Evolutionary conservation across 129 eudicot species (phyloP), one percentile per base, ranked within the genome.

Genomic region (Deinandra increscens): DNA sequence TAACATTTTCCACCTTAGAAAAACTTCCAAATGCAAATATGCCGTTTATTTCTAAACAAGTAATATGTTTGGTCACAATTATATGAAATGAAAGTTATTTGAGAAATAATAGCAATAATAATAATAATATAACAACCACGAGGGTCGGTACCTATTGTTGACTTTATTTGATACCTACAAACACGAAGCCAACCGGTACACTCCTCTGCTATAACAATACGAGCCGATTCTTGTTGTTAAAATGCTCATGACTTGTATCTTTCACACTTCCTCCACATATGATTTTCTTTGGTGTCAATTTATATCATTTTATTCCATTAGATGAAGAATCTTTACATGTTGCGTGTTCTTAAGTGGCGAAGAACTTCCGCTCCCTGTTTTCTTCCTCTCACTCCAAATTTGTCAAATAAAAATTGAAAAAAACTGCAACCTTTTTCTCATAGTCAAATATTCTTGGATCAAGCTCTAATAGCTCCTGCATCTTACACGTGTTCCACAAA

Each of bases 91-190:
- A 26, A 26, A 26, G 31, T 26, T 26, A 26, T 26, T 26, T 26
- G 31, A 26, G 31, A 26, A 26, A 26, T 26, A 26, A 26, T 26
- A 26, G 1, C 3, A 26, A 26, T 26, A 26, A 26, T 26, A 26
- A 26, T 26, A 26, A 1, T 26, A 26, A 1, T 26, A 26, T 26
- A 26, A 26, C 31, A 26, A 58, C 64, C 39, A 58, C 64, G 64
- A 58, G 41, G 64, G 41, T 58, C 64, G 64, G 41, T 29, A 17
- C 41, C 64, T 58, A 14, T 29, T 58, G 64, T 58, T 58, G 64
- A 58, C 64, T 58, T 58, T 58, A 26, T 7, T 12, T 29, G 64
- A 18, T 1, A 13, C 64, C 41, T 5, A 58, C 41, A 58, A 26
- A 1, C 38, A 58, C 34, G 34, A 9, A 54, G 34, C 60, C 4